Evolutionary conservation across 2,329 filamentous ascomycete genomes (phyloP), one percentile per base, ranked within the genome.

Genomic region (Aspergillus unguis): DNA sequence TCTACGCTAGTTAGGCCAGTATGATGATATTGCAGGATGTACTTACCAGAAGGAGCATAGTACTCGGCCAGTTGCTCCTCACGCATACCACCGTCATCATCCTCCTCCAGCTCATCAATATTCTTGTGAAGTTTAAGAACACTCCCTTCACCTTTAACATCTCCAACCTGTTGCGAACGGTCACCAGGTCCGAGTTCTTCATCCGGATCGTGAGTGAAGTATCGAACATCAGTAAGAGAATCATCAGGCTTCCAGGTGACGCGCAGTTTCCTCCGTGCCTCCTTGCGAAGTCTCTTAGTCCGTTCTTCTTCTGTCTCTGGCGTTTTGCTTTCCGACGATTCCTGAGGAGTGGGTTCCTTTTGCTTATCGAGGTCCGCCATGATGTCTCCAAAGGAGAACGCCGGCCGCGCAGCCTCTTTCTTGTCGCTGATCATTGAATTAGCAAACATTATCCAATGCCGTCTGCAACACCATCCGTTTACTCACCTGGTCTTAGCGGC

Each of bases 181-280:
- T 81, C 79, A 40, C 80, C 78, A 43, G 82, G 81, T 11, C 78
- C 79, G 51, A 81, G 67, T 58, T 86, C 83, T 64, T 86, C 84
- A 7, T 84, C 81, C 0, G 82, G 82, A 58, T 85, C 81, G 64
- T 85, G 83, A 27, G 77, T 80, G 64, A 86, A 86, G 45, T 81
- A 75, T 42, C 79, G 77, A 49, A 84, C 75, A 58, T 82, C 74
- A 3, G 80, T 80, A 9, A 86, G 73, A 28, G 75, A 72, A 17
- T 78, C 75, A 56, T 83, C 82, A 0, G 79, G 75, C 55, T 82
- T 84, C 76, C 83, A 86, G 6, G 73, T 76, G 4, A 86, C 84
- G 23, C 82, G 80, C 31, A 86, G 66, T 58, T 81, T 83, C 36
- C 82, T 77, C 33, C 84, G 77, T 44, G 77, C 75, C 62, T 86